Conservation (phyloP, 1,139 yeast species). For the Suhomyces terraborum region DNA sequence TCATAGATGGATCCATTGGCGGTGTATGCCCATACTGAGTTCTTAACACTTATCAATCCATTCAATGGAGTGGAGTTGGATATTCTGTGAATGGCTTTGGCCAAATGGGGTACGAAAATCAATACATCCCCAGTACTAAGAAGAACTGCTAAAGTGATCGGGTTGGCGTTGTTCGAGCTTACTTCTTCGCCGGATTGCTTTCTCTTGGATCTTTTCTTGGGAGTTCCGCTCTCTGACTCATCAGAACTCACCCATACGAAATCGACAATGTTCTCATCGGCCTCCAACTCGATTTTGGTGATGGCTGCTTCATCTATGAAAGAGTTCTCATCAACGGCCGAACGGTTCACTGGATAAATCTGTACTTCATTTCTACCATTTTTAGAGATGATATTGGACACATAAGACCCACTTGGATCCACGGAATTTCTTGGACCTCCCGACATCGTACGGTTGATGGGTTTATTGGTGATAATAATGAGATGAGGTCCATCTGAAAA, state of each 20-base stretch:
- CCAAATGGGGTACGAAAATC: slow-evolving; percentile 43
- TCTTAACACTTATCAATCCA: slow-evolving; percentile 19
- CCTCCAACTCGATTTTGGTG: slow-evolving; percentile 22
- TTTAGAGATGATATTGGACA: slow-evolving; percentile 36
- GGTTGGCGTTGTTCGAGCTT: slow-evolving; percentile 1
- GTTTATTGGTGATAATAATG: background rate
- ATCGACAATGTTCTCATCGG: slow-evolving; percentile 28
- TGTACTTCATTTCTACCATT: slow-evolving; percentile 41
- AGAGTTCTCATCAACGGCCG: slow-evolving; percentile 1
- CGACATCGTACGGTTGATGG: slow-evolving; percentile 3
- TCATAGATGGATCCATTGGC: slow-evolving; percentile 19
- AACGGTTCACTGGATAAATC: slow-evolving; percentile 25
- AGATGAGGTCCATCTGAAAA: slow-evolving; percentile 7
- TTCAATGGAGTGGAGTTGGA: slow-evolving; percentile 21
- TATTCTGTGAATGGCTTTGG: slow-evolving; percentile 37
- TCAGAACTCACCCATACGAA: slow-evolving; percentile 27
- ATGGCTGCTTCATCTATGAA: slow-evolving; percentile 6
- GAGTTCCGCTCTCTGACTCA: slow-evolving; percentile 6
- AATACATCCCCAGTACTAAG: slow-evolving; percentile 41
- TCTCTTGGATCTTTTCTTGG: slow-evolving; percentile 21
- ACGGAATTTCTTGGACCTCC: slow-evolving; percentile 17
- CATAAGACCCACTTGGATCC: slow-evolving; percentile 26
- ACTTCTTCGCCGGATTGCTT: slow-evolving; percentile 14
- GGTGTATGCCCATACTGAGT: slow-evolving; percentile 25
- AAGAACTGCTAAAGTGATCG: slow-evolving; percentile 33